Evolutionary conservation across 2,329 filamentous ascomycete species (phyloP).

Genomic region (Phoma sp.): DNA sequence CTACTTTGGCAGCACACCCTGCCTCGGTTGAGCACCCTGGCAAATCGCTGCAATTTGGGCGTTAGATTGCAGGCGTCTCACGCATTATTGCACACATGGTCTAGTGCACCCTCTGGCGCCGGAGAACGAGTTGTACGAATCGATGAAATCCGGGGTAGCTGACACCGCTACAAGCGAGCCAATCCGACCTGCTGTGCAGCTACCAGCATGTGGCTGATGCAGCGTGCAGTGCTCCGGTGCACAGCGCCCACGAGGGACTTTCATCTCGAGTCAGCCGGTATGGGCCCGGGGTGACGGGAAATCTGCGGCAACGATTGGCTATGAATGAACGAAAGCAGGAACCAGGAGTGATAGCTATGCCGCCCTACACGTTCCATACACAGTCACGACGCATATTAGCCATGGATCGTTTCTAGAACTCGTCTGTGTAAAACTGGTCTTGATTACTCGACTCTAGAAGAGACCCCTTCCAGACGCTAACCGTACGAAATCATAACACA

Average conservation of each 20-base stretch:
- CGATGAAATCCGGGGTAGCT: constrained; percentile 42
- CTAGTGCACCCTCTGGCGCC: constrained; percentile 28
- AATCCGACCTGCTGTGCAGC: constrained; percentile 23
- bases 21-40: constrained; percentile 24
- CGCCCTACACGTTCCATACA: constrained; percentile 4
- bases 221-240: constrained; percentile 11
- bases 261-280: constrained; percentile 22
- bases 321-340: constrained; percentile 1
- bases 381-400: constrained; percentile 10
- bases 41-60: constrained; percentile 26
- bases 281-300: constrained; percentile 11
- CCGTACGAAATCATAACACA: constrained; percentile 85
- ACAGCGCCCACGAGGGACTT: constrained; percentile 21
- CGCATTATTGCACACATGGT: constrained; percentile 17
- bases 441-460: constrained; percentile 46
- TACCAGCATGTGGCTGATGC: constrained; percentile 16
- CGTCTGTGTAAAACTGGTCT: constrained; percentile 18
- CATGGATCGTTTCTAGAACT: constrained; percentile 6
- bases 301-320: constrained; percentile 5
- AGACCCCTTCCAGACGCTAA: constrained; percentile 68
- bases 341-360: constrained; percentile 6
- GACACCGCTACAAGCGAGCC: constrained; percentile 25
- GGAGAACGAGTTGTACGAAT: constrained; percentile 25
- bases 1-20: constrained; percentile 14
- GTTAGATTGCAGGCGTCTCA: constrained; percentile 34